These are phyloP conservation scores for Panaeolus cyanescens DNA, from an alignment of 768 basidiomycete species.

Conservation along the genomic window DNA sequence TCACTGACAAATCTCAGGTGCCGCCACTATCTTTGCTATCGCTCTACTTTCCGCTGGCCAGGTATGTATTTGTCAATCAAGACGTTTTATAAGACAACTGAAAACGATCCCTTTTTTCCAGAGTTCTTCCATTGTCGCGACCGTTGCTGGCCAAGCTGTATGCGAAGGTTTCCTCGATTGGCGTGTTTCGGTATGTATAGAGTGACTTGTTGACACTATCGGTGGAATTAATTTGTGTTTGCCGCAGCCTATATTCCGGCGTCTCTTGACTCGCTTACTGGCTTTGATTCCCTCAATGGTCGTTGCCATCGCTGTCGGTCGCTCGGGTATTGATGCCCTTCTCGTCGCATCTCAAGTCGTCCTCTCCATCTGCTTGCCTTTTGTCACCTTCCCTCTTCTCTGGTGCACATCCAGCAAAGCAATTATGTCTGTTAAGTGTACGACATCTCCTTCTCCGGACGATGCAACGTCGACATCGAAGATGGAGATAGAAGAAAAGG, in stretches of 20 bases:
- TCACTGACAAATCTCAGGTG: constrained; percentile 41
- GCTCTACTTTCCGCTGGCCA: constrained; percentile 86
- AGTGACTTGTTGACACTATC: neutral
- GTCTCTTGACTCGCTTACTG: constrained; percentile 78
- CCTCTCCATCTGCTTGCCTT: constrained; percentile 82
- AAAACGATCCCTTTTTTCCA: neutral
- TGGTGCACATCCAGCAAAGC: constrained; percentile 71
- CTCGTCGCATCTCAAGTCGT: constrained; percentile 88
- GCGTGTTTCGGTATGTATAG: constrained; percentile 66
- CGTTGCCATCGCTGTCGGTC: constrained; percentile 74
- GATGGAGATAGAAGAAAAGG: constrained; percentile 1
- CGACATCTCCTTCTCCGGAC: constrained; percentile 15
- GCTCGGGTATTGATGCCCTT: constrained; percentile 68
- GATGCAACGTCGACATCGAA: neutral
- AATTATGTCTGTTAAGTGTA: constrained; percentile 71
- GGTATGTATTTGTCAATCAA: constrained; percentile 26
- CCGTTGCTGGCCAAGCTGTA: constrained; percentile 88
- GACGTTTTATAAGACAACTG: neutral
- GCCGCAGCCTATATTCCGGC: constrained; percentile 69
- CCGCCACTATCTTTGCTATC: constrained; percentile 86
- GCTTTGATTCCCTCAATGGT: constrained; percentile 82
- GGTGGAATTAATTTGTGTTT: constrained; percentile 19
- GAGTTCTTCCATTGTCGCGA: constrained; percentile 88
- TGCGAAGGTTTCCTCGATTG: constrained; percentile 89
- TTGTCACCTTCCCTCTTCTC: constrained; percentile 80